Evolutionary conservation across 192 early-diverging fungal species (phyloP).

Genomic region (Cetraspora pellucida): DNA sequence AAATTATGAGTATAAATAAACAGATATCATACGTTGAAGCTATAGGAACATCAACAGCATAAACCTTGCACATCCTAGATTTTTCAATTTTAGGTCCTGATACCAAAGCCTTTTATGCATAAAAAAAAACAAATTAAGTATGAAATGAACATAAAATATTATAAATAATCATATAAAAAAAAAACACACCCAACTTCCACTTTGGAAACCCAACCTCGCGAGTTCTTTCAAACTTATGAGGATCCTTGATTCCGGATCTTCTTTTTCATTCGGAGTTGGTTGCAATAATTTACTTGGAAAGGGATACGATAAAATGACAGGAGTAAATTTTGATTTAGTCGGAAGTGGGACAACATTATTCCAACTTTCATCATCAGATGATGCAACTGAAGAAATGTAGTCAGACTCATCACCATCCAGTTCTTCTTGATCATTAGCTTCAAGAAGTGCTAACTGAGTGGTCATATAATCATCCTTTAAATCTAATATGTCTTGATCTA

Average conservation of each 20-base stretch:
- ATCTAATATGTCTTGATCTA: slow-evolving; percentile 31
- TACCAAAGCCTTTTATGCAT: slow-evolving; percentile 34
- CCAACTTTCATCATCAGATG: slow-evolving; percentile 22
- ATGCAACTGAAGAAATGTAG: not conserved
- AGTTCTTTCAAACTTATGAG: slow-evolving; percentile 55
- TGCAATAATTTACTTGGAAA: slow-evolving; percentile 48
- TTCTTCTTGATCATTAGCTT: slow-evolving; percentile 35
- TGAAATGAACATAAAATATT: not conserved
- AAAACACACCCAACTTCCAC: slow-evolving; percentile 61
- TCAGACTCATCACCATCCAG: slow-evolving; percentile 14
- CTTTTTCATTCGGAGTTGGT: slow-evolving; percentile 47
- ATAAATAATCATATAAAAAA: not conserved
- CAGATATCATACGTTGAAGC: not conserved
- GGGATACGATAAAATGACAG: slow-evolving; percentile 40
- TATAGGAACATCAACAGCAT: slow-evolving; percentile 41
- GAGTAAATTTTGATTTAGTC: not conserved
- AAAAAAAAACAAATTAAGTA: not conserved
- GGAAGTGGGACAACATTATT: not conserved
- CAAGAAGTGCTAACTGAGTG: slow-evolving; percentile 41
- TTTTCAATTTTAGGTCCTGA: slow-evolving; percentile 42
- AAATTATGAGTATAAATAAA: not conserved
- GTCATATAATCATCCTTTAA: slow-evolving; percentile 41
- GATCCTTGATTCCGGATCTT: slow-evolving; percentile 56
- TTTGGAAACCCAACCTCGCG: slow-evolving; percentile 55
- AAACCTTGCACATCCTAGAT: slow-evolving; percentile 42